Conservation (phyloP, 2,329 filamentous ascomycete genomes). For the Exophiala calicioides region DNA sequence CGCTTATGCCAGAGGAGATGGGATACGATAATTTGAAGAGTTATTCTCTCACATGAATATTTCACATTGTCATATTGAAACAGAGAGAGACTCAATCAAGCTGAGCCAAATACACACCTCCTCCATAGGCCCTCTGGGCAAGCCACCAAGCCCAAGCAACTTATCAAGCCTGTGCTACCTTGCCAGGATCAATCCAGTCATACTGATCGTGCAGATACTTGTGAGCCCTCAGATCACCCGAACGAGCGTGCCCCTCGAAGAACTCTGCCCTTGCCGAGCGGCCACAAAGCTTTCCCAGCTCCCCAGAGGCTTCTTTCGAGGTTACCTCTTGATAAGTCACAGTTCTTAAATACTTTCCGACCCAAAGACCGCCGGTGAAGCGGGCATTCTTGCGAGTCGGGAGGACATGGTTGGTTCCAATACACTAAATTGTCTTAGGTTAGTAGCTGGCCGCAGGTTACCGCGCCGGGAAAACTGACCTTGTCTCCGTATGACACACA, state of each 20-base stretch:
- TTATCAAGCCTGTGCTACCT: too few relatives aligned
- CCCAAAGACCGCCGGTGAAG: slow-evolving; percentile 57
- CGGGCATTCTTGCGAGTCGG: slow-evolving; percentile 51
- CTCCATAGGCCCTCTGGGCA: not conserved
- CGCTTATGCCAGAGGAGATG: too few relatives aligned
- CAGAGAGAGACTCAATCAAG: too few relatives aligned
- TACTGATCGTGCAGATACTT: slow-evolving; percentile 45
- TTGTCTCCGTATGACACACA: slow-evolving; percentile 59
- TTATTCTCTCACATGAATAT: too few relatives aligned
- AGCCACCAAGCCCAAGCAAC: too few relatives aligned
- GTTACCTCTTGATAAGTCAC: slow-evolving; percentile 57
- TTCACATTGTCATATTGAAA: too few relatives aligned
- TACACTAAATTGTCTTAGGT: too few relatives aligned
- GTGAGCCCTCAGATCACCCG: slow-evolving; percentile 51
- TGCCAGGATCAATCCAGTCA: slow-evolving; percentile 48
- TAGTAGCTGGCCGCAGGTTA: too few relatives aligned
- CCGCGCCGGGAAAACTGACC: slow-evolving; percentile 36
- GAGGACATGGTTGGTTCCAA: slow-evolving; percentile 58
- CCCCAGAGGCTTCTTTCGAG: slow-evolving; percentile 46
- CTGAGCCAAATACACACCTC: too few relatives aligned
- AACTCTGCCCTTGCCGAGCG: slow-evolving; percentile 52
- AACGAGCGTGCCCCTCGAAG: slow-evolving; percentile 57
- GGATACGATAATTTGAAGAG: too few relatives aligned
- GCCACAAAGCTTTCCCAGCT: slow-evolving; percentile 53
- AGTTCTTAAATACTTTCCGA: slow-evolving; percentile 56